Evolutionary conservation across 129 eudicot genomes (phyloP).

Genomic region (Ambrosia artemisiifolia): DNA sequence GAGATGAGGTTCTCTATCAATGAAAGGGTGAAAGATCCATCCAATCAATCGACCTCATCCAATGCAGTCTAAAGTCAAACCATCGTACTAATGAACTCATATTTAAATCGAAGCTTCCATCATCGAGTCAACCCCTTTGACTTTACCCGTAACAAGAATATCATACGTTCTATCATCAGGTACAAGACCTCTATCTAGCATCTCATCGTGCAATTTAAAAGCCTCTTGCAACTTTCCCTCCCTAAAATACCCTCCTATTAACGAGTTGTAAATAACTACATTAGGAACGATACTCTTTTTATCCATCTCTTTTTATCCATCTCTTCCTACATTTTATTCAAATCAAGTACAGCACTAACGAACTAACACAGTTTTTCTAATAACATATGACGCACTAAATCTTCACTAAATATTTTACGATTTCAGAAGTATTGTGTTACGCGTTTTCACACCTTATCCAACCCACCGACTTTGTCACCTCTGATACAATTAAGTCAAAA

Average conservation of each 20-base stretch:
- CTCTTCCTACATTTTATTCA: conserved; percentile 44
- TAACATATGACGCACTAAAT: not conserved
- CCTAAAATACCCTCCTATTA: conserved; percentile 74
- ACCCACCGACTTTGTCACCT: not conserved
- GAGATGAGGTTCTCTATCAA: not conserved
- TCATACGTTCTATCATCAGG: conserved; percentile 74
- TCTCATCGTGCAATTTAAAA: conserved; percentile 84
- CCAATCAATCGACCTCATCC: conserved; percentile 1
- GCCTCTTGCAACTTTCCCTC: conserved; percentile 88
- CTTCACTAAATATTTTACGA: not conserved
- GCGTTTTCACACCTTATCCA: not conserved
- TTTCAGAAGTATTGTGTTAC: not conserved
- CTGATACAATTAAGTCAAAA: too few species aligned
- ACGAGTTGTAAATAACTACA: conserved; percentile 61
- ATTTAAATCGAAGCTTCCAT: conserved; percentile 16
- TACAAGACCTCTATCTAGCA: conserved; percentile 81
- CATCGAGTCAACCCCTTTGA: conserved; percentile 29
- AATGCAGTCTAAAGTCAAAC: conserved; percentile 13
- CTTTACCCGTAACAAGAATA: conserved; percentile 69
- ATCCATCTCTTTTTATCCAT: too few species aligned
- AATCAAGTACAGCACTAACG: not conserved
- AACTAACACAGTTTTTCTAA: not conserved
- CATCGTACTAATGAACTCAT: conserved; percentile 8
- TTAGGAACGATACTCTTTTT: conserved; percentile 48
- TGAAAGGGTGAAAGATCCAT: conserved; percentile 1